phyloP scores from a whole-genome alignment of 257 asterid species.

The Gentiana dahurica region DNA sequence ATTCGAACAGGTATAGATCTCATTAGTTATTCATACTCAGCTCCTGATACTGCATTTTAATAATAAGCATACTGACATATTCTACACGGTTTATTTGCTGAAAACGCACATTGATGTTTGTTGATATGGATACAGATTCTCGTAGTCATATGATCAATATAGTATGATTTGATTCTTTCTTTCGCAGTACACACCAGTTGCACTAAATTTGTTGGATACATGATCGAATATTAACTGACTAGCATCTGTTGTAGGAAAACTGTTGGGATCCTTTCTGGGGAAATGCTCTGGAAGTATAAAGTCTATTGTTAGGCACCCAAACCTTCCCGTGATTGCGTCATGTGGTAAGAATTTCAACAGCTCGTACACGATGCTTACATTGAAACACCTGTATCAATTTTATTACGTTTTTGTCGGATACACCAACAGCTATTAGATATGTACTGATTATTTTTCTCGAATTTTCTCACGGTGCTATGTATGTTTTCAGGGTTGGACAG shows the following conservation, averaged over 20 bases:
- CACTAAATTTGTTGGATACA: constrained; percentile 1
- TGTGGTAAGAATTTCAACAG: constrained; percentile 51
- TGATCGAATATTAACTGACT: background rate
- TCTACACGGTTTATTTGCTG: background rate
- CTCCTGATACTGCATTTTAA: too few relatives aligned
- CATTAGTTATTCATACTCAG: background rate
- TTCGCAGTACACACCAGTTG: background rate
- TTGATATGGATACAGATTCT: too few relatives aligned
- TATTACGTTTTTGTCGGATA: background rate
- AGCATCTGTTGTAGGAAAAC: constrained; percentile 45
- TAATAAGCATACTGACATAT: too few relatives aligned
- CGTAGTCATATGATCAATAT: background rate
- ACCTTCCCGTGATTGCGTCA: constrained; percentile 81
- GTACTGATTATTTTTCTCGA: background rate
- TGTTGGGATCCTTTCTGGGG: constrained; percentile 80
- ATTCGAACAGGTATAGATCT: constrained; percentile 62
- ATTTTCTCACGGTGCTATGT: background rate
- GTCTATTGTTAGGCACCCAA: constrained; percentile 73
- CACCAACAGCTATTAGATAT: background rate
- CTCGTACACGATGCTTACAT: background rate
- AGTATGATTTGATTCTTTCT: background rate
- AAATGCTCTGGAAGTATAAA: constrained; percentile 92
- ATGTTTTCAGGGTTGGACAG: constrained; percentile 62
- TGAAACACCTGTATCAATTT: background rate
- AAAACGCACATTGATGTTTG: too few relatives aligned